phyloP scores from a whole-genome alignment of 805 yeast species.

The Candida adriatica region DNA sequence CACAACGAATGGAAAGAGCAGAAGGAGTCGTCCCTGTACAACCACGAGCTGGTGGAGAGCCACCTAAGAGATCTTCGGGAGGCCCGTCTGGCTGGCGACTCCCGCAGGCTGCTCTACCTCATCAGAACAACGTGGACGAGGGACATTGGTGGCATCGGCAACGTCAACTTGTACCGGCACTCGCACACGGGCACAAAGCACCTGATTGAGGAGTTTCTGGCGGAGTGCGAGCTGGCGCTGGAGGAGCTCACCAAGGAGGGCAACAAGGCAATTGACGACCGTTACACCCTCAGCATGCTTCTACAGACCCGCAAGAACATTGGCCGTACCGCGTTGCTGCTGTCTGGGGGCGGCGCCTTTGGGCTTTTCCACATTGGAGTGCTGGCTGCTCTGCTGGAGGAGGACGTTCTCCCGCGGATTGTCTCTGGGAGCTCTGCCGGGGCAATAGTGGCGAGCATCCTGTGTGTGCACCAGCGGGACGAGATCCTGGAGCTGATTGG shows the following conservation, averaged over 20 bases:
- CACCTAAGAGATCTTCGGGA: conserved; percentile 48
- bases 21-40: conserved; percentile 62
- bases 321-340: conserved; percentile 91
- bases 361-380: conserved; percentile 94
- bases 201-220: conserved; percentile 74
- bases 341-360: conserved; percentile 94
- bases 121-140: conserved; percentile 82
- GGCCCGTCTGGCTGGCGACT: conserved; percentile 55
- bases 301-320: conserved; percentile 85
- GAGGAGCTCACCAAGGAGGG: conserved; percentile 16
- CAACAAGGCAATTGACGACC: conserved; percentile 45
- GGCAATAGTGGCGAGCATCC: conserved; percentile 83
- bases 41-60: conserved; percentile 51
- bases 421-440: conserved; percentile 96
- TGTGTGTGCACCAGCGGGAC: conserved; percentile 72
- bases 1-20: conserved; percentile 67
- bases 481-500: conserved; percentile 56
- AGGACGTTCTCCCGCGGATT: conserved; percentile 73
- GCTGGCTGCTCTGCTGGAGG: conserved; percentile 66
- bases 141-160: conserved; percentile 82
- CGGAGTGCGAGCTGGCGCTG: conserved; percentile 61
- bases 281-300: conserved; percentile 67
- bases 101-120: conserved; percentile 55
- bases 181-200: conserved; percentile 81
- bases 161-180: conserved; percentile 67